Evolutionary conservation across 352 stramenopile species (phyloP).

Genomic region (Globisporangium carolinianum): DNA sequence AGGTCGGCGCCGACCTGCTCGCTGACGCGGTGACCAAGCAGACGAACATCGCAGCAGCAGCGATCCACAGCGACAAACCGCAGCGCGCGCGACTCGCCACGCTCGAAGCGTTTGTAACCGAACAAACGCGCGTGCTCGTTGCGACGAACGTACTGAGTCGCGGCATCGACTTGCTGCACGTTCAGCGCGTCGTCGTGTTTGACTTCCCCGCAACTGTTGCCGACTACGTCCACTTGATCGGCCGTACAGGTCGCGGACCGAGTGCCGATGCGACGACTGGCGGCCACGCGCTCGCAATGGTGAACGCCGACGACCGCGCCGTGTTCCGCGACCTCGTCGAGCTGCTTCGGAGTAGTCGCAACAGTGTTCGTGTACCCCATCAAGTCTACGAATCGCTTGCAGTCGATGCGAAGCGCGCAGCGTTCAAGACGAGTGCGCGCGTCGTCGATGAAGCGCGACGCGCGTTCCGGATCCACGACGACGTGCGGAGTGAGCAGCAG

Average conservation of each 20-base stretch:
- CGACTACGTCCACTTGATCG: slow-evolving; percentile 66
- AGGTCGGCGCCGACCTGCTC: slow-evolving; percentile 50
- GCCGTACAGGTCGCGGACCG: slow-evolving; percentile 30
- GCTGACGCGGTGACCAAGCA: slow-evolving; percentile 42
- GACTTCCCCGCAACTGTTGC: slow-evolving; percentile 49
- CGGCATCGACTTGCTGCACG: slow-evolving; percentile 58
- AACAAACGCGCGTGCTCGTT: slow-evolving; percentile 41
- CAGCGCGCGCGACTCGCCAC: slow-evolving; percentile 43
- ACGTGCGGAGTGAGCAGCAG: slow-evolving; percentile 9
- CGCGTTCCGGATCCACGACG: slow-evolving; percentile 30
- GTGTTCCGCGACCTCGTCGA: slow-evolving; percentile 37
- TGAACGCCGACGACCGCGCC: slow-evolving; percentile 35
- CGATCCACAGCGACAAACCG: slow-evolving; percentile 61
- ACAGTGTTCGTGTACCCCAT: slow-evolving; percentile 21
- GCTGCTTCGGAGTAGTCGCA: slow-evolving; percentile 13
- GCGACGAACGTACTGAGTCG: slow-evolving; percentile 68
- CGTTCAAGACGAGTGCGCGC: slow-evolving; percentile 7
- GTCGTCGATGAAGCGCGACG: slow-evolving; percentile 35
- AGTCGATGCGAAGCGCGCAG: slow-evolving; percentile 12
- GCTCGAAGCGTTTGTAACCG: slow-evolving; percentile 54
- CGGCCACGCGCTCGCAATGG: slow-evolving; percentile 30
- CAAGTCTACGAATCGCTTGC: slow-evolving; percentile 40
- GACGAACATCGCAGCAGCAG: slow-evolving; percentile 22
- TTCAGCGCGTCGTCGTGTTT: slow-evolving; percentile 69
- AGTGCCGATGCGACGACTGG: not conserved